Percentiles rank a stretch among this genome's conserved stretches.
Evolutionary conservation across 176 grass and related monocot genomes (phyloP).

Genomic region (Pontederia paniculata): DNA sequence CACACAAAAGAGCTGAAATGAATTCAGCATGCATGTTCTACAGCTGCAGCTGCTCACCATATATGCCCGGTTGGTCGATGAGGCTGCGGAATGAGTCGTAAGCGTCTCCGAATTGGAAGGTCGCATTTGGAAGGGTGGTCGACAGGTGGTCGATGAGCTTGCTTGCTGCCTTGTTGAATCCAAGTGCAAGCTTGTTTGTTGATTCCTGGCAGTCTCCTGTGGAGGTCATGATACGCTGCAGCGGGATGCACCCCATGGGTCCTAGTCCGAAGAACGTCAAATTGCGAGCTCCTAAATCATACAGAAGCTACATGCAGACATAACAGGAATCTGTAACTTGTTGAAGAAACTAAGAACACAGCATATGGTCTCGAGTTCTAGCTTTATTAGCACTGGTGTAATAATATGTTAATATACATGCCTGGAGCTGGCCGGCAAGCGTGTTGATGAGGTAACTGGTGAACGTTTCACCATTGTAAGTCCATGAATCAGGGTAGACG

Average conservation of each 20-base stretch:
- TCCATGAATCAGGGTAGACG: constrained; percentile 83
- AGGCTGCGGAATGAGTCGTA: constrained; percentile 88
- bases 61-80: constrained; percentile 44
- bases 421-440: constrained; percentile 49
- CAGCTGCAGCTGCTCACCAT: constrained; percentile 15
- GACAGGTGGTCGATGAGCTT: constrained; percentile 29
- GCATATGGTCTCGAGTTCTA: too few species aligned
- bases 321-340: background rate
- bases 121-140: constrained; percentile 39
- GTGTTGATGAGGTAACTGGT: constrained; percentile 46
- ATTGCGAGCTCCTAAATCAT: constrained; percentile 43
- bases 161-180: constrained; percentile 54
- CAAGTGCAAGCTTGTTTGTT: constrained; percentile 57
- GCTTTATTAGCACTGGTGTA: too few species aligned
- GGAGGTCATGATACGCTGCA: constrained; percentile 57
- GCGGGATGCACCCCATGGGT: constrained; percentile 91
- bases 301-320: constrained; percentile 17
- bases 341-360: too few species aligned
- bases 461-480: constrained; percentile 62
- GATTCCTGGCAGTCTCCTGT: constrained; percentile 55
- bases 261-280: constrained; percentile 87
- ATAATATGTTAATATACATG: too few species aligned
- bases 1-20: background rate
- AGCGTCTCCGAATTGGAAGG: constrained; percentile 61
- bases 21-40: background rate